Percentiles rank a stretch among this genome's conserved stretches.
Conservation (phyloP, 2,329 filamentous ascomycete species). For the Tolypocladium endophyticum region DNA sequence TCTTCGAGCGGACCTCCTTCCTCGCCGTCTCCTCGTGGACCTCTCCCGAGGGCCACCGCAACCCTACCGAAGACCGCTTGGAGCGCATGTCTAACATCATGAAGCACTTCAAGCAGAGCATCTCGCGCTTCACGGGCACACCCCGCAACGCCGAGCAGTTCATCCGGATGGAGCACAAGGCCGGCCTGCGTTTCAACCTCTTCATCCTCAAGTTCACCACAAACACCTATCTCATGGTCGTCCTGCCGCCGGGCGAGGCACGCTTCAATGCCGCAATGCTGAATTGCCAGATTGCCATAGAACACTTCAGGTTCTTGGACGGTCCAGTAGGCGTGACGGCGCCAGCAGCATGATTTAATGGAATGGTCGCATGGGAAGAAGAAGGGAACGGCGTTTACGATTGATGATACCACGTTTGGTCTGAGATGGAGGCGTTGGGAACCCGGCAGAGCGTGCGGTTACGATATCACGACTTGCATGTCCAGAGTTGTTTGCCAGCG, state of each 20-base stretch:
- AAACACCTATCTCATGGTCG: conserved; percentile 92
- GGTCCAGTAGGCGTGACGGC: conserved; percentile 23
- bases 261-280: conserved; percentile 83
- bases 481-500: not conserved
- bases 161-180: conserved; percentile 70
- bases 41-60: conserved; percentile 60
- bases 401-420: conserved; percentile 4
- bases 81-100: conserved; percentile 94
- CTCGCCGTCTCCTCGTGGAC: conserved; percentile 91
- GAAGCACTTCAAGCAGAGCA: conserved; percentile 92
- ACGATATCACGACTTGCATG: not conserved
- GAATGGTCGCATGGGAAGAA: not conserved
- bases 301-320: conserved; percentile 65
- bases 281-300: conserved; percentile 78
- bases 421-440: not conserved
- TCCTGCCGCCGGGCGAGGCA: conserved; percentile 83
- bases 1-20: conserved; percentile 94
- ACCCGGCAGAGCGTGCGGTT: not conserved
- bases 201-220: conserved; percentile 94
- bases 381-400: not conserved
- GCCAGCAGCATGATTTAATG: conserved; percentile 15
- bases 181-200: conserved; percentile 70
- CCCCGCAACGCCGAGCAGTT: conserved; percentile 77
- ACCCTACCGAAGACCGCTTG: conserved; percentile 86
- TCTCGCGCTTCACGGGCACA: conserved; percentile 65